Conservation (phyloP, 1,284 basidiomycete species). For the Marasmius oreades region DNA sequence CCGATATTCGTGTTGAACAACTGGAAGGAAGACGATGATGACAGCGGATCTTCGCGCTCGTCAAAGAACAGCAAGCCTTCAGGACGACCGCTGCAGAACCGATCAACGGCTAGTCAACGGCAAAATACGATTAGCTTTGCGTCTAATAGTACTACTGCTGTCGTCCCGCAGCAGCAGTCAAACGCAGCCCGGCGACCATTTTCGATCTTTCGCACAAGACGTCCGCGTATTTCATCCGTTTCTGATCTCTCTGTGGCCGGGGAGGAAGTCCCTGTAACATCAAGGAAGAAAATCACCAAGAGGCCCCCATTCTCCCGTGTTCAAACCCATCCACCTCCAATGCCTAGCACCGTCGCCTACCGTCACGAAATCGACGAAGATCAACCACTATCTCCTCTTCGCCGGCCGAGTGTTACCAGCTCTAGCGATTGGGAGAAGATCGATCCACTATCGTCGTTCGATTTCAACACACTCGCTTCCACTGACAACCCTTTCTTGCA, state of each 20-base stretch:
- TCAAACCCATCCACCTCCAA: neutral
- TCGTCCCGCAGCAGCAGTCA: neutral
- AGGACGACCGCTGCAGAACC: neutral
- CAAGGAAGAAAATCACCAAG: neutral
- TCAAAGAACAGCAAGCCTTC: neutral
- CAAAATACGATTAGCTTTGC: neutral
- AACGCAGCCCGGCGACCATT: neutral
- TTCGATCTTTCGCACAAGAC: neutral
- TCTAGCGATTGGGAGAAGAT: constrained; percentile 2
- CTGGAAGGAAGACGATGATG: neutral
- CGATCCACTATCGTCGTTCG: constrained; percentile 3
- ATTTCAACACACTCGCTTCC: constrained; percentile 2
- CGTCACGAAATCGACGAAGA: neutral
- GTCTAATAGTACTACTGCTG: too few relatives aligned
- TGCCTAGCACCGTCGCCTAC: neutral
- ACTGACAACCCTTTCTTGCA: constrained; percentile 7
- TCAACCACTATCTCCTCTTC: neutral
- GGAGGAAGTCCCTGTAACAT: neutral
- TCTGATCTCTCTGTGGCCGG: neutral
- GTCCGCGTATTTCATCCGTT: neutral
- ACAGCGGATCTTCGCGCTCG: neutral
- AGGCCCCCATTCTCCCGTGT: neutral
- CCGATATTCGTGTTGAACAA: neutral
- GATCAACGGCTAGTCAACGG: neutral
- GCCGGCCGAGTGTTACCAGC: neutral